A percentile compares a stretch with the other conserved stretches of the same genome.
Conservation (phyloP, 768 basidiomycete species). For the Dentipellis sp. region DNA sequence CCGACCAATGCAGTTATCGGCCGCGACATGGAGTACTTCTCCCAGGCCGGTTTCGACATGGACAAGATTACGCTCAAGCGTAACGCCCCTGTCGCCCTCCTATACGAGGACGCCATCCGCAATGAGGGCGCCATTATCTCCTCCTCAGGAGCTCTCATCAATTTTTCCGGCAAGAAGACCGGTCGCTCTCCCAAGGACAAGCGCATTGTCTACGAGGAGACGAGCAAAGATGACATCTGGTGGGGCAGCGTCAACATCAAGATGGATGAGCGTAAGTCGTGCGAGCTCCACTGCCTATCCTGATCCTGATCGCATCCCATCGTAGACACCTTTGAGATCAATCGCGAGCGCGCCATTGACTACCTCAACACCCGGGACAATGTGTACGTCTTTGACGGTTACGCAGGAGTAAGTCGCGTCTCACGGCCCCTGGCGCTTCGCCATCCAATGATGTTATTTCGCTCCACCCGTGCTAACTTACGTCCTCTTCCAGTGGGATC, state of each 20-base stretch:
- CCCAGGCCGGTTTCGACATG: conserved; percentile 99
- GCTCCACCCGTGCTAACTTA: background rate
- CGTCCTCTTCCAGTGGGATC: conserved; percentile 69
- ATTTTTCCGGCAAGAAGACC: conserved; percentile 99
- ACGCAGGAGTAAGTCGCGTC: conserved; percentile 57
- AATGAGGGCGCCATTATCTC: conserved; percentile 99
- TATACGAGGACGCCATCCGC: conserved; percentile 96
- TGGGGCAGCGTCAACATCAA: conserved; percentile 99
- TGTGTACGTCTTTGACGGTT: conserved; percentile 97
- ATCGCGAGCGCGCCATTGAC: conserved; percentile 97
- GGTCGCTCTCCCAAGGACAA: conserved; percentile 98
- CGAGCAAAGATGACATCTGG: conserved; percentile 95
- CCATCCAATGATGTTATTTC: background rate
- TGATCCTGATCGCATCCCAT: conserved; percentile 1
- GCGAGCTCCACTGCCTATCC: background rate
- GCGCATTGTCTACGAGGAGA: conserved; percentile 97
- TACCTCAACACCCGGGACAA: conserved; percentile 97
- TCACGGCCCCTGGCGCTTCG: background rate
- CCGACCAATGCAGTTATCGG: conserved; percentile 59
- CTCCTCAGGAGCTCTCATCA: conserved; percentile 92
- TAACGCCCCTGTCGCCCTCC: conserved; percentile 81
- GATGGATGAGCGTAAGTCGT: conserved; percentile 81
- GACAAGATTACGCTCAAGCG: conserved; percentile 93
- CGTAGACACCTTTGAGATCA: conserved; percentile 97
- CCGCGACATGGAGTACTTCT: conserved; percentile 93